A percentile compares a stretch with the other conserved stretches of the same genome.
Evolutionary conservation across 2,329 filamentous ascomycete species (phyloP).

Genomic region (Fusarium siculi): DNA sequence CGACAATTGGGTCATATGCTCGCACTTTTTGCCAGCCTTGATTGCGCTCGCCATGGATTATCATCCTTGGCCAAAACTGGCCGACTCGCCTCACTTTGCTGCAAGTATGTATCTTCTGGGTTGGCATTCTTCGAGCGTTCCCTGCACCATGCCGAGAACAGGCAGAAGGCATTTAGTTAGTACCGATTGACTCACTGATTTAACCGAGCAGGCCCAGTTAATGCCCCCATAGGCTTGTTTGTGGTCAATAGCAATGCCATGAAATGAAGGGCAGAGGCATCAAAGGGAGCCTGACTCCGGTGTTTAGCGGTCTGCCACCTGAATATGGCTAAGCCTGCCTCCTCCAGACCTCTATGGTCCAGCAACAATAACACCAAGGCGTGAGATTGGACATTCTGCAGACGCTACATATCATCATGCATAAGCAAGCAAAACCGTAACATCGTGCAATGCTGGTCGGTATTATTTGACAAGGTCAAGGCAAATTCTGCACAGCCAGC

Average conservation of each 20-base stretch:
- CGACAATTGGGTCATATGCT: slow-evolving; percentile 9
- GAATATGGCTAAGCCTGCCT: slow-evolving; percentile 25
- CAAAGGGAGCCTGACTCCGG: not conserved
- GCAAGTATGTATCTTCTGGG: not conserved
- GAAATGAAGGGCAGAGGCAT: not conserved
- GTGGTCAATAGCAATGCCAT: not conserved
- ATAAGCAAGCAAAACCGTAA: slow-evolving; percentile 34
- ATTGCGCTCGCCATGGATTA: not conserved
- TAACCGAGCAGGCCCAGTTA: not conserved
- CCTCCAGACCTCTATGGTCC: slow-evolving; percentile 1
- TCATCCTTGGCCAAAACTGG: not conserved
- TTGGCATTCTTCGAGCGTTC: not conserved
- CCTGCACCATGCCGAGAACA: not conserved
- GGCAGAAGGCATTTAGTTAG: not conserved
- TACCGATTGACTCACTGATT: not conserved
- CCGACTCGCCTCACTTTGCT: not conserved
- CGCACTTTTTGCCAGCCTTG: not conserved
- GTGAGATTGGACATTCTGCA: slow-evolving; percentile 18
- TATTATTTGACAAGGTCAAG: slow-evolving; percentile 23
- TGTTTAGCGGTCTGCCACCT: slow-evolving; percentile 27
- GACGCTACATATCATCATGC: slow-evolving; percentile 22
- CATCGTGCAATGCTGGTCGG: slow-evolving; percentile 32
- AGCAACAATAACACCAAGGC: slow-evolving; percentile 12
- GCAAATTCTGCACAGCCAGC: slow-evolving; percentile 11
- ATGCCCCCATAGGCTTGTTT: not conserved